Base-by-base conservation (phyloP, 257 asterid species). In the Gentiana dahurica region DNA sequence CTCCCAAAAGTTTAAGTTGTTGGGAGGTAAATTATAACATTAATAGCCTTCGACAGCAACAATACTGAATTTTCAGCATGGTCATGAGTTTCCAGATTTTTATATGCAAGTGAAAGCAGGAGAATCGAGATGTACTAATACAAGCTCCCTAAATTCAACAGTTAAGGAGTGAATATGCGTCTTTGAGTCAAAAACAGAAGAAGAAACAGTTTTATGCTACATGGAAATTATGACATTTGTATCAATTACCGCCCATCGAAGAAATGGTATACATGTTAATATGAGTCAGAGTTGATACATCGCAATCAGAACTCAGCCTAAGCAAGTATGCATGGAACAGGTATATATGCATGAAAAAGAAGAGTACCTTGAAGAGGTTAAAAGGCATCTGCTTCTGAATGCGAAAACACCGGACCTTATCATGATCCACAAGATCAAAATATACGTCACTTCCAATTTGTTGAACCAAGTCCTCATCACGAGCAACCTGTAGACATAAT, bases 341-440 rank as follows among this genome's bases (percentile, higher is more conserved):
- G 9, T 10, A 41, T 41, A 41, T 2, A 10, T 5, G 46, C 6
- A 41, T 5, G 46, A 41, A 10, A 24, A 41, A 2, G 24, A 10
- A 51, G 54, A 46, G 34, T 78, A 86, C 95, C 95, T 83, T 86
- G 58, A 86, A 86, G 70, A 66, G 54, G 64, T 60, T 75, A 67
- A 87, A 84, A n/a, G 88, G 58, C 12, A 65, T 60, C 61, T 87
- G 85, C 63, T 87, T 87, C 81, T 81, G 91, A 63, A 87, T 84
- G 50, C 95, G 91, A 34, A 87, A 87, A 58, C 68, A 68, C 52
- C 72, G 86, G 68, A 84, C 94, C 81, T 81, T 81, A 60, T 84
- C 94, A 76, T 87, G 95, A 74, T 87, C 89, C 58, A 84, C 91
- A 55, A 87, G 83, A 76, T 87, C 95, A 79, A 87, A 87, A 76